Base-by-base conservation (phyloP, 2,329 filamentous ascomycete genomes). In the Didymella pinodella region DNA sequence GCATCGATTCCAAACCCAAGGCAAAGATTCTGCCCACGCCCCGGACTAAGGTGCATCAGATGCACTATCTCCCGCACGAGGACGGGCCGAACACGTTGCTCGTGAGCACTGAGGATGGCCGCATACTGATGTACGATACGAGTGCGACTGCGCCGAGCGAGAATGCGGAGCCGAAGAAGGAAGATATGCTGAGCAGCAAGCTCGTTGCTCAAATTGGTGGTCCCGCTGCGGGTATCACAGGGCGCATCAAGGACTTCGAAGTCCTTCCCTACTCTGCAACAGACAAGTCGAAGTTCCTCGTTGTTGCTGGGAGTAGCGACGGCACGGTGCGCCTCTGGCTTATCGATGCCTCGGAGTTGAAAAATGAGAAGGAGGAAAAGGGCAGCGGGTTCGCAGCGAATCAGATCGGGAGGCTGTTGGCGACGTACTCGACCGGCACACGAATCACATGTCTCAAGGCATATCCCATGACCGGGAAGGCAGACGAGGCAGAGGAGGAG, bases 181-280 rank as follows among this genome's bases (percentile, higher is more conserved):
- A 78, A 20, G 80, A 81, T 2, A 82, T 87, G 20, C 90, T 90
- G 38, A 85, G 86, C 69, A 82, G 80, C 53, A 75, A 77, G 44
- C 74, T 90, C 18, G 74, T 95, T 12, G 91, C 88, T n/a, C 86
- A 93, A 68, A 75, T 98, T 11, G 94, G 93, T 40, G 93, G 93
- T 12, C 87, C 86, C 65, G 83, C 85, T 29, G 84, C 83, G 2
- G 89, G 88, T 0, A 84, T 95, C 48, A 79, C 80, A 2, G 85
- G 87, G 11, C 87, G 95, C 50, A 88, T 98, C 76, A 99, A 98
- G 80, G 93, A 97, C 73, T 97, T 98, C 76, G 85, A 88, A 59
- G 79, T 93, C 32, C 69, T 95, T 48, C 73, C 77, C 12, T 59
- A 83, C 2, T 71, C 77, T 49, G 70, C 75, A 41, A 70, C 74